These are phyloP conservation scores for Hippophae tibetana DNA, from an alignment of 306 rosid species.

Conservation along the genomic window DNA sequence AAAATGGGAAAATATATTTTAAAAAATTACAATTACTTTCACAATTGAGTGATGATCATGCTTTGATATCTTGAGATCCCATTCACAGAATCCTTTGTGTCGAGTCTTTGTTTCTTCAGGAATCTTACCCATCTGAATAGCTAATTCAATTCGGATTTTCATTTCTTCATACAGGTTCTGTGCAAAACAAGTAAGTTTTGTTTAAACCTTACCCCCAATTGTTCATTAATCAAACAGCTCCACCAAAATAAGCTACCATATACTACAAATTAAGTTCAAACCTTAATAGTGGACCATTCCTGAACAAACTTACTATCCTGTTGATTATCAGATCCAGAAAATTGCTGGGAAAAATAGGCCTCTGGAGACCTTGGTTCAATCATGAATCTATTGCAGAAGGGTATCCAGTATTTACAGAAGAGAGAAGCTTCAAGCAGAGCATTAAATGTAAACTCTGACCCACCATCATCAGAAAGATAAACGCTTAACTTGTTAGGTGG, in stretches of 20 bases:
- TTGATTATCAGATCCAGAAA: not conserved
- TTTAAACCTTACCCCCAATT: not conserved
- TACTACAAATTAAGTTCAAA: not conserved
- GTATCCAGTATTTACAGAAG: conserved; percentile 54
- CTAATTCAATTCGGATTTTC: conserved; percentile 40
- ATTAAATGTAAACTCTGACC: conserved; percentile 52
- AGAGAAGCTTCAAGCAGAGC: conserved; percentile 48
- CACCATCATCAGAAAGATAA: conserved; percentile 68
- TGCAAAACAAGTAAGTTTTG: not conserved
- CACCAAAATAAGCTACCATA: not conserved
- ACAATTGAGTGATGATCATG: conserved; percentile 58
- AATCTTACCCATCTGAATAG: conserved; percentile 24
- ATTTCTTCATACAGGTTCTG: conserved; percentile 59
- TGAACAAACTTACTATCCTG: conserved; percentile 3
- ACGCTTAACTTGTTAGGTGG: conserved; percentile 47
- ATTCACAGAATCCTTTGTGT: conserved; percentile 47
- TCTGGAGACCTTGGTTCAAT: conserved; percentile 49
- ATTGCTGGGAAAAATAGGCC: conserved; percentile 38
- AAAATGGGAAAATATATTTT: not conserved
- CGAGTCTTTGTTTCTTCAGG: conserved; percentile 28
- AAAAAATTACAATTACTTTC: conserved; percentile 24
- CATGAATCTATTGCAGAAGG: conserved; percentile 48
- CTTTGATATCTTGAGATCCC: conserved; percentile 41
- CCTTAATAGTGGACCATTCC: conserved; percentile 38
- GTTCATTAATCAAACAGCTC: not conserved